A percentile compares a stretch with the other conserved stretches of the same genome.
These are phyloP conservation scores for Trichoderma sp. DNA, from an alignment of 2,329 filamentous ascomycete species.

Conservation along the genomic window DNA sequence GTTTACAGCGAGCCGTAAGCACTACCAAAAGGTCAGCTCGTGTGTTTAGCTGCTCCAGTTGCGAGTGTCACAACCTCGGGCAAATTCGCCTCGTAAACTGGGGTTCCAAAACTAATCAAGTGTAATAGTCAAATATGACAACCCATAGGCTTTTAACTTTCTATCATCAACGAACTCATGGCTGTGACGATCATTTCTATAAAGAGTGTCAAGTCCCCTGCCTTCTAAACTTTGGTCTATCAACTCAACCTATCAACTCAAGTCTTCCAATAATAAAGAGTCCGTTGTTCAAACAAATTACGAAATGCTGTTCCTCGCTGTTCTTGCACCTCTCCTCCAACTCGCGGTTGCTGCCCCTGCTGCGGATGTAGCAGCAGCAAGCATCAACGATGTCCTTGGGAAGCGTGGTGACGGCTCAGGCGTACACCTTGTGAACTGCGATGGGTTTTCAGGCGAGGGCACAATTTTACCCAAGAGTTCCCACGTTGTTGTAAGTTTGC, in stretches of 20 bases:
- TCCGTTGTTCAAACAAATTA: neutral
- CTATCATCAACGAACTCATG: neutral
- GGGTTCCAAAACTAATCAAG: neutral
- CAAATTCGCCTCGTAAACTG: neutral
- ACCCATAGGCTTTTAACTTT: neutral
- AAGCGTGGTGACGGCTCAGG: slow-evolving; percentile 9
- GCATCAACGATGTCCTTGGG: neutral
- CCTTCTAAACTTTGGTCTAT: neutral
- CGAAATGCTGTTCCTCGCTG: neutral
- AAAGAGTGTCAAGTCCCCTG: slow-evolving; percentile 3
- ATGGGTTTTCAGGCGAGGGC: slow-evolving; percentile 1
- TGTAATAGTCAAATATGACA: neutral
- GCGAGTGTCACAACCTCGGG: neutral
- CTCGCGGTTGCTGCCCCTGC: neutral
- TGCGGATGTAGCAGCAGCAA: neutral
- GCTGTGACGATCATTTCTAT: slow-evolving; percentile 14
- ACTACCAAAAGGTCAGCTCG: slow-evolving; percentile 1
- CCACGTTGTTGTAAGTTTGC: slow-evolving; percentile 7
- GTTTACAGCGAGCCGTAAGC: slow-evolving; percentile 1
- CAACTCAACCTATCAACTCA: neutral
- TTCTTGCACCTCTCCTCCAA: neutral
- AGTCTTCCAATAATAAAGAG: neutral
- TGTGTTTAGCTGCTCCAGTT: neutral
- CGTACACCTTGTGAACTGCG: slow-evolving; percentile 6
- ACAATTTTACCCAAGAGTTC: neutral